Conservation (phyloP, 2,329 filamentous ascomycete species). For the Trichoderma harzianum region DNA sequence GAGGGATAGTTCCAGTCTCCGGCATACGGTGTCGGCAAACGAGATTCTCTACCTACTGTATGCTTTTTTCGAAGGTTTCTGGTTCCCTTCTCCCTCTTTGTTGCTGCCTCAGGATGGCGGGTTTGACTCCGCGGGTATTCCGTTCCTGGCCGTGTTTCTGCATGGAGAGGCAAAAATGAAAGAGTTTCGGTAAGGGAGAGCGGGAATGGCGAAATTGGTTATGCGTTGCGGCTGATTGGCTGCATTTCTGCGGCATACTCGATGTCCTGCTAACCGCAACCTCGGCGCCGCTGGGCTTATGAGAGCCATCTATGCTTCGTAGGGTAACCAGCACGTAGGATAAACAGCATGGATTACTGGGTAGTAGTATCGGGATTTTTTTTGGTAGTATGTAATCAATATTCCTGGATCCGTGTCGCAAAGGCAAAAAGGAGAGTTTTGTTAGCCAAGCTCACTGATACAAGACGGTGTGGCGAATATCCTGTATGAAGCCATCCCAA, state of each 20-base stretch:
- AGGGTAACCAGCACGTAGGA: neutral
- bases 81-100: neutral
- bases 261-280: neutral
- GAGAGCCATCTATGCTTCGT: neutral
- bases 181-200: conserved; percentile 2
- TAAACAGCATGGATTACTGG: neutral
- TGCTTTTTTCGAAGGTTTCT: neutral
- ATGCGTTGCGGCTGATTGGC: conserved; percentile 1
- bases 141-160: neutral
- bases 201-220: neutral
- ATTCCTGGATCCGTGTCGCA: neutral
- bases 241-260: neutral
- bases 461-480: neutral
- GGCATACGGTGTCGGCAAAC: conserved; percentile 6
- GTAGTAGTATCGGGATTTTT: neutral
- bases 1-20: neutral
- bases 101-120: neutral
- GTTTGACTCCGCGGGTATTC: neutral
- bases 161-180: neutral
- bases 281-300: neutral
- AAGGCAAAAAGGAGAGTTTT: neutral
- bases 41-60: neutral
- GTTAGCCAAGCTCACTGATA: neutral
- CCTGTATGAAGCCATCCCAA: neutral
- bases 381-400: neutral